Percentiles rank a stretch among this genome's conserved stretches.
These are phyloP conservation scores for Mycena olivaceomarginata DNA, from an alignment of 768 basidiomycete species.

Conservation along the genomic window DNA sequence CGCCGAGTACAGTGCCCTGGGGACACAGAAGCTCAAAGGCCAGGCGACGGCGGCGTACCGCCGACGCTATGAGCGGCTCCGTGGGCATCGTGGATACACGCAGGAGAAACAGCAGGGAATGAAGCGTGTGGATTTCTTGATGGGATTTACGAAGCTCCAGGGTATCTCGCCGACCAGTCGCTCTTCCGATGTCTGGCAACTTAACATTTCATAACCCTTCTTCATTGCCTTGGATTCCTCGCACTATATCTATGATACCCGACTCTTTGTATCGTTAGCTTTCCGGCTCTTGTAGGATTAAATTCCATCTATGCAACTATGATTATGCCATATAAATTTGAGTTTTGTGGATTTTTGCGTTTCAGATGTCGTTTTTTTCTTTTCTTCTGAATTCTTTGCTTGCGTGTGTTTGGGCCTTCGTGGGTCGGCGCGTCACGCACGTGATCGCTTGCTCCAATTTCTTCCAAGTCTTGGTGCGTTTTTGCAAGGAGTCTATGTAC, in stretches of 20 bases:
- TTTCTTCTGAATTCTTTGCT: background rate
- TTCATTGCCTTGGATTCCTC: background rate
- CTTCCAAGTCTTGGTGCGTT: no score
- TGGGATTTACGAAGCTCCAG: constrained; percentile 28
- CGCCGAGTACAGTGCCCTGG: constrained; percentile 26
- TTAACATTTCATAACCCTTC: constrained; percentile 19
- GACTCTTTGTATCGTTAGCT: background rate
- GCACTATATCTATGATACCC: background rate
- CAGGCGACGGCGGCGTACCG: constrained; percentile 4
- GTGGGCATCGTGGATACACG: constrained; percentile 2
- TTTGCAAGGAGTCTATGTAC: no score
- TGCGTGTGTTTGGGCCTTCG: no score
- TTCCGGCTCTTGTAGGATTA: background rate
- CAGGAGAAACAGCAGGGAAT: constrained; percentile 24
- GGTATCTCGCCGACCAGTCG: constrained; percentile 15
- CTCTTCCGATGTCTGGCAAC: constrained; percentile 12
- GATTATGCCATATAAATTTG: background rate
- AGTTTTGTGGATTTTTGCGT: no score
- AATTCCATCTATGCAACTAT: background rate
- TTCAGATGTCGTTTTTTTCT: no score
- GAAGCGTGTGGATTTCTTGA: constrained; percentile 33
- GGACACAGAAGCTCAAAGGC: constrained; percentile 16
- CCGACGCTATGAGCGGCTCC: constrained; percentile 24
- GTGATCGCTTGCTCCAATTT: no score
- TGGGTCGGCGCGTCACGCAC: no score